Conservation (phyloP, 352 stramenopile species). For the Elongisporangium prolatum region DNA sequence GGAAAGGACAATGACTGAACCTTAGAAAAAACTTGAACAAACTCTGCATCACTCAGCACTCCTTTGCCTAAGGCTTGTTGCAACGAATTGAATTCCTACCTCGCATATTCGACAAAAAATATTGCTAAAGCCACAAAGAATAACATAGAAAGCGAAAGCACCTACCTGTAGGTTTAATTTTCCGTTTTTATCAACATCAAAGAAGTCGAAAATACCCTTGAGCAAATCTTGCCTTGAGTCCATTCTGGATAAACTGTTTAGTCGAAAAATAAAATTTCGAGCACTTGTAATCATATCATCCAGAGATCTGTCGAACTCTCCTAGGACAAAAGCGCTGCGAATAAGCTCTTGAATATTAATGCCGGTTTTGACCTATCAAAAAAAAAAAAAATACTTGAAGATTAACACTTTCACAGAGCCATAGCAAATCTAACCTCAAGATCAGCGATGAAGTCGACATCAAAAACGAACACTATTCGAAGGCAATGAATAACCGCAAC, state of each 20-base stretch:
- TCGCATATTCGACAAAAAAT: not conserved
- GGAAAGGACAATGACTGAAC: conserved; percentile 18
- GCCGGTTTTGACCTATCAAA: conserved; percentile 9
- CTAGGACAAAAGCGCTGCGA: conserved; percentile 24
- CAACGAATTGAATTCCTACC: conserved; percentile 56
- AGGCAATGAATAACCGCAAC: conserved; percentile 24
- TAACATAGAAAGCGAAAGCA: not conserved
- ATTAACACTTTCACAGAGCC: not conserved
- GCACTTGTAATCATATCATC: conserved; percentile 25
- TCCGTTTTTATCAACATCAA: conserved; percentile 35
- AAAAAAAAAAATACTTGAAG: conserved; percentile 7
- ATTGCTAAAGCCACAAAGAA: not conserved
- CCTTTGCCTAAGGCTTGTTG: conserved; percentile 42
- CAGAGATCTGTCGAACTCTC: conserved; percentile 35
- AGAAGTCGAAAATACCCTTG: conserved; percentile 32
- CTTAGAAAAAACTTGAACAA: conserved; percentile 33
- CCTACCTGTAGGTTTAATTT: conserved; percentile 43
- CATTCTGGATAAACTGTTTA: conserved; percentile 31
- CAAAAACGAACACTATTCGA: conserved; percentile 31
- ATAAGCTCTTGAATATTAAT: conserved; percentile 16
- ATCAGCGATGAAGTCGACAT: conserved; percentile 28
- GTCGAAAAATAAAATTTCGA: conserved; percentile 7
- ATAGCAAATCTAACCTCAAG: conserved; percentile 27
- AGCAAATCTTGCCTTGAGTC: conserved; percentile 34
- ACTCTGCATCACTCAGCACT: conserved; percentile 26